Base-by-base conservation (phyloP, 1,284 basidiomycete genomes). In the Cutaneotrichosporon sp. region DNA sequence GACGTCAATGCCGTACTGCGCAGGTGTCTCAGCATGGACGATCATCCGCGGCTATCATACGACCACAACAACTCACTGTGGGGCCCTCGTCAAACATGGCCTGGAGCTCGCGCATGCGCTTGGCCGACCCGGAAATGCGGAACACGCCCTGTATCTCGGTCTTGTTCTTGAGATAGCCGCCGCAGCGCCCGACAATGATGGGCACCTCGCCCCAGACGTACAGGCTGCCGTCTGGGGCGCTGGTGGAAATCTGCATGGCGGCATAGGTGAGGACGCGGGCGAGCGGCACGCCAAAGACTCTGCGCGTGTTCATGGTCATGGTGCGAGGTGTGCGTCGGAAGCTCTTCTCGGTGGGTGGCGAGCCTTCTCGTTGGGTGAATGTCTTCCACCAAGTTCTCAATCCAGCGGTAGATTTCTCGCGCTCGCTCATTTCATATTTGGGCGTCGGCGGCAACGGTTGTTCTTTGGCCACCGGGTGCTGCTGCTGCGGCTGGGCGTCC, bases 131-230 rank as follows among this genome's bases (percentile, higher is more conserved):
- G 59, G 86, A 88, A 54, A 97, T 88, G 44, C 96, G 88, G 73
- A 98, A 98, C 1, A 90, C 89, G 17, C 94, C 94, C 67, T 90
- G 84, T n/a, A 94, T 84, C 73, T 94, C 90, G 20, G 90, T 90
- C 63, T 87, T 87, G 76, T 90, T 87, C 73, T 97, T 97, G 58
- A 97, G 82, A 77, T 90, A 87, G 39, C 92, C 77, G 3, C 92
- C 92, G 67, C 92, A 96, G 75, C 97, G 96, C 52, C 93, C 96
- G 35, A 98, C 93, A 52, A 97, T 89, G 50, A 97, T 88, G 9
- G 96, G 94, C 40, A 98, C 90, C 70, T 88, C 90, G 2, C 70
- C 90, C 86, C 88, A 91, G 5, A 90, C 86, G 68, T 88, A 90
- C 20, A 90, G 78, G 58, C 86, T 83, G 9, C 88, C 90, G 59